Evolutionary conservation across 345 rosid genomes (phyloP), one percentile per base, ranked within the genome.

Genomic region (Eucalyptus victrix): DNA sequence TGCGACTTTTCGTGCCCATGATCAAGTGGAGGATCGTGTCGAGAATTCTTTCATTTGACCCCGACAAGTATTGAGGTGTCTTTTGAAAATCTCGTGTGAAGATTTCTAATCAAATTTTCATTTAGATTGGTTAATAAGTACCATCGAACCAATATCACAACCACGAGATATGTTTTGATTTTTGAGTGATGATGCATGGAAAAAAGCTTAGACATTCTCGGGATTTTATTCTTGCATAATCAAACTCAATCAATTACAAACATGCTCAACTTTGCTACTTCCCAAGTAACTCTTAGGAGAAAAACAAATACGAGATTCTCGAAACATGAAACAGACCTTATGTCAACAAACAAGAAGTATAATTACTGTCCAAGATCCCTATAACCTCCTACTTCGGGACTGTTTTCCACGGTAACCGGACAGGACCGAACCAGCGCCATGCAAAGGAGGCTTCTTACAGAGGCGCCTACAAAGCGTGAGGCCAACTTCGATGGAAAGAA

Each of bases 401-500:
- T 12, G 0, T 58, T 58, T 58, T 26, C 65, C 65, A 58, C 2
- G 30, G 30, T 12, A 58, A 58, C 3, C 65, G n/a, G 14, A 11
- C 30, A 11, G 15, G 65, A 58, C 65, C 15, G 30, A 12, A 58
- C 30, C 7, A n/a, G 7, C 65, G 12, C n/a, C 6, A 58, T 58
- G 62, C 30, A 24, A 23, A 24, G n/a, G n/a, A 4, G 30, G 62
- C 30, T 56, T 24, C 62, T 24, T 12, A 28, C n/a, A n/a, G 85
- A 89, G 16, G 90, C 90, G 89, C 11, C 88, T 72, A 37, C 90
- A 92, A 17, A 91, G 86, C 6, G 92, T 90, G 67, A 92, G 51
- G 8, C 93, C 90, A 60, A 88, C 94, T 30, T 90, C 93, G 24
- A 89, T 12, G 37, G 91, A 91, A 65, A 91, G 50, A 18, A 89